Evolutionary conservation across 176 grass and related monocot genomes (phyloP).

Genomic region (Phoenix dactylifera): DNA sequence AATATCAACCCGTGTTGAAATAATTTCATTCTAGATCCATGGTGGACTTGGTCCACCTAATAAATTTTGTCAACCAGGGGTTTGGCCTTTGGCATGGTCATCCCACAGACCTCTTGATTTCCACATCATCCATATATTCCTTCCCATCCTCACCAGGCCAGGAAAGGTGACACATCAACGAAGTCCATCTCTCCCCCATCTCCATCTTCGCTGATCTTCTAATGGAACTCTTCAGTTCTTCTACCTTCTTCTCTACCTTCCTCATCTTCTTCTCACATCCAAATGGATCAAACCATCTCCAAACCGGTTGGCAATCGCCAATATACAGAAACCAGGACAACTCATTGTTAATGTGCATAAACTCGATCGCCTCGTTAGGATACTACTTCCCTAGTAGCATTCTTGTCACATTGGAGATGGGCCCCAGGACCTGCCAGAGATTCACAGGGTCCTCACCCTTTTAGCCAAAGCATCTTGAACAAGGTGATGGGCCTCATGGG

Average conservation of each 20-base stretch:
- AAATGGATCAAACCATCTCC: slow-evolving; percentile 72
- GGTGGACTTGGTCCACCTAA: too few species aligned
- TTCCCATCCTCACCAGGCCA: slow-evolving; percentile 67
- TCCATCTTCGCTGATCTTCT: slow-evolving; percentile 37
- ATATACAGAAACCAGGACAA: slow-evolving; percentile 70
- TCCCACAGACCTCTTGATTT: slow-evolving; percentile 87
- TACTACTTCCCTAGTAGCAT: slow-evolving; percentile 85
- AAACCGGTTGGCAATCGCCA: slow-evolving; percentile 75
- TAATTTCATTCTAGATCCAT: too few species aligned
- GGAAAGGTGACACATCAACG: slow-evolving; percentile 65
- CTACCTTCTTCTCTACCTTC: slow-evolving; percentile 74
- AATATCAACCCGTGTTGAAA: too few species aligned
- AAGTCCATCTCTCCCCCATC: slow-evolving; percentile 55
- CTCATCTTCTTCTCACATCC: slow-evolving; percentile 83
- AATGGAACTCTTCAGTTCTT: slow-evolving; percentile 88
- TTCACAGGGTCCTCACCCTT: slow-evolving; percentile 40
- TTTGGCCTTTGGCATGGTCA: slow-evolving; percentile 78
- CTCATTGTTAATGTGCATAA: slow-evolving; percentile 88
- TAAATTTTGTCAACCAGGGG: slow-evolving; percentile 31
- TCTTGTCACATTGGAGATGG: slow-evolving; percentile 79
- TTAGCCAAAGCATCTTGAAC: slow-evolving; percentile 52
- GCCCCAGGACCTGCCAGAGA: slow-evolving; percentile 64
- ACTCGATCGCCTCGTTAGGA: slow-evolving; percentile 66
- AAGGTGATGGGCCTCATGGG: slow-evolving; percentile 51
- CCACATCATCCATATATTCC: slow-evolving; percentile 60